phyloP scores from a whole-genome alignment of 192 early-diverging fungal species.

The Spinellus fusiger region DNA sequence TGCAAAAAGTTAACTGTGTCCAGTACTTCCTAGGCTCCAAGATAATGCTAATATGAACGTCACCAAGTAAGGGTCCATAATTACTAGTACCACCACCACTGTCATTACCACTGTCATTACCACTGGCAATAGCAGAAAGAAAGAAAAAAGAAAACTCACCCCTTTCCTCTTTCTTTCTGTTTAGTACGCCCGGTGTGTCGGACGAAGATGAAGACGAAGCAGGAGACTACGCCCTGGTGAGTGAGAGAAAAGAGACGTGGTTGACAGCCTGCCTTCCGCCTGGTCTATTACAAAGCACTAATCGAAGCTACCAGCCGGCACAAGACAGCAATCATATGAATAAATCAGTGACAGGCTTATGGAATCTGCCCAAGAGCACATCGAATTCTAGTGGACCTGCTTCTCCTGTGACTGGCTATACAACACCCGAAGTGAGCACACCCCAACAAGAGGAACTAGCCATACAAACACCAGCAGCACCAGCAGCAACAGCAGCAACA shows the following conservation, averaged over 20 bases:
- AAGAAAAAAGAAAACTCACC: neutral
- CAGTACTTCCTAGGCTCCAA: neutral
- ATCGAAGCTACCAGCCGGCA: constrained; percentile 13
- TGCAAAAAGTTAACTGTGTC: no score
- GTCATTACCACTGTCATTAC: no score
- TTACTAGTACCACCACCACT: no score
- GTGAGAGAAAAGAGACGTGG: constrained; percentile 7
- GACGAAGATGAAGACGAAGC: constrained; percentile 22
- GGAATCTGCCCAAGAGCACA: constrained; percentile 35
- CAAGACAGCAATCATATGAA: constrained; percentile 54
- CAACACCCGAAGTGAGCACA: constrained; percentile 29
- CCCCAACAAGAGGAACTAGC: constrained; percentile 18
- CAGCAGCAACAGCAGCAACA: constrained; percentile 22
- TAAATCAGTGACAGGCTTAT: constrained; percentile 46
- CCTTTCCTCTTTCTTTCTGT: neutral
- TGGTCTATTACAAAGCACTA: neutral
- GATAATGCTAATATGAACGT: neutral
- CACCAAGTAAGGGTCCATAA: constrained; percentile 1
- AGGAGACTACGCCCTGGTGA: constrained; percentile 28
- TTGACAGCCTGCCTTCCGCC: constrained; percentile 1
- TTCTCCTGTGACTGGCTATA: constrained; percentile 10
- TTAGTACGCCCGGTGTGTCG: no score
- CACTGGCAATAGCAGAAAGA: neutral
- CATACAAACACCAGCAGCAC: constrained; percentile 21
- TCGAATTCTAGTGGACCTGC: constrained; percentile 11